Evolutionary conservation across 1,284 basidiomycete genomes (phyloP).

Genomic region (Limonomyces culmigenus): DNA sequence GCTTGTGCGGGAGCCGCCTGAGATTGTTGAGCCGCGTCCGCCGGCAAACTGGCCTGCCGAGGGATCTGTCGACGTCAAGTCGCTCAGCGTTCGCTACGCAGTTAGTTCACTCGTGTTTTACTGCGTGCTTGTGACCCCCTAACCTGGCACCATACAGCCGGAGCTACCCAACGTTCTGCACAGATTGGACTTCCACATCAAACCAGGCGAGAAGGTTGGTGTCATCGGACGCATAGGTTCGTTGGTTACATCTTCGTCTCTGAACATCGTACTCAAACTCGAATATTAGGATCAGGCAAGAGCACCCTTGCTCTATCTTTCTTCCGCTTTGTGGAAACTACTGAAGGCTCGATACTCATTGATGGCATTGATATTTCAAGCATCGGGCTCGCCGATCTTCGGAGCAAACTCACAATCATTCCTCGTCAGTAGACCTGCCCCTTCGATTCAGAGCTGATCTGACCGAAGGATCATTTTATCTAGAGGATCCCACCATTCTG

Average conservation of each 20-base stretch:
- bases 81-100: slow-evolving; percentile 78
- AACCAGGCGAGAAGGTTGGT: slow-evolving; percentile 70
- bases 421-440: slow-evolving; percentile 44
- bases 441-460: slow-evolving; percentile 1
- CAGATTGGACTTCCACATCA: slow-evolving; percentile 61
- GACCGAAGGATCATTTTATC: background rate
- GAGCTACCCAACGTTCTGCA: slow-evolving; percentile 80
- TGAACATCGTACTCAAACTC: too few relatives aligned
- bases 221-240: slow-evolving; percentile 83
- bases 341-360: slow-evolving; percentile 66
- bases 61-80: slow-evolving; percentile 71
- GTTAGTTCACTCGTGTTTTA: slow-evolving; percentile 28
- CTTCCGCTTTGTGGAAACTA: slow-evolving; percentile 91
- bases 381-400: slow-evolving; percentile 79
- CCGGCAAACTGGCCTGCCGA: slow-evolving; percentile 14
- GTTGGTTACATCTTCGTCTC: too few relatives aligned
- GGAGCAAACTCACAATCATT: slow-evolving; percentile 80
- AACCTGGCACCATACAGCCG: slow-evolving; percentile 25
- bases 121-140: background rate
- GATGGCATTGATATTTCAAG: slow-evolving; percentile 80
- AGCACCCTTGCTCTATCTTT: slow-evolving; percentile 84
- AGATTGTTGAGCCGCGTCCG: slow-evolving; percentile 3
- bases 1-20: slow-evolving; percentile 1
- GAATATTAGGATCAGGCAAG: too few relatives aligned
- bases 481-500: slow-evolving; percentile 85